Percentiles rank a stretch among this genome's conserved stretches.
These are phyloP conservation scores for Boechera divaricarpa DNA, from an alignment of 345 rosid genomes.

Conservation along the genomic window DNA sequence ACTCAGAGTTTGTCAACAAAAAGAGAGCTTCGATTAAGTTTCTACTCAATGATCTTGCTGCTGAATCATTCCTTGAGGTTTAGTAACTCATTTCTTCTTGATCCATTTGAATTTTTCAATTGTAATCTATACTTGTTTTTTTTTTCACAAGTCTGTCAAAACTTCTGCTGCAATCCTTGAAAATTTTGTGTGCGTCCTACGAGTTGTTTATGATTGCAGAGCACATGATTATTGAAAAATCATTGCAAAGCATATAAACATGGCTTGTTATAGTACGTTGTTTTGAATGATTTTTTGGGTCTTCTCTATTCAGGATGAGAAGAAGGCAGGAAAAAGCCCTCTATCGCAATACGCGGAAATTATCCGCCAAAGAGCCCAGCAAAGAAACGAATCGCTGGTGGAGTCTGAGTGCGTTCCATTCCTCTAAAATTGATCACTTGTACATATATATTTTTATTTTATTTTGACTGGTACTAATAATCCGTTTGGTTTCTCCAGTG, in stretches of 20 bases:
- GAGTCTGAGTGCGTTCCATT: slow-evolving; percentile 72
- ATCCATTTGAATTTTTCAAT: background rate
- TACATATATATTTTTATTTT: background rate
- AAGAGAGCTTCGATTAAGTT: slow-evolving; percentile 60
- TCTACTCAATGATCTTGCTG: slow-evolving; percentile 77
- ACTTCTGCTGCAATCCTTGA: background rate
- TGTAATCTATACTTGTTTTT: background rate
- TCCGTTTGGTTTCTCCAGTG: slow-evolving; percentile 54
- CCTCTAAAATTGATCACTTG: slow-evolving; percentile 11
- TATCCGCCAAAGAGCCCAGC: slow-evolving; percentile 67
- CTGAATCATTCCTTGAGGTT: slow-evolving; percentile 73
- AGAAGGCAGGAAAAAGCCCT: slow-evolving; percentile 68
- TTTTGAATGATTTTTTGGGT: slow-evolving; percentile 22
- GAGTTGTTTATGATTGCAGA: background rate
- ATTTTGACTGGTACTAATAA: slow-evolving; percentile 14
- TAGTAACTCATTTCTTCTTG: slow-evolving; percentile 5
- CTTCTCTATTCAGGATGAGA: slow-evolving; percentile 60
- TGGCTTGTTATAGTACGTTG: background rate
- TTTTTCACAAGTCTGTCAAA: background rate
- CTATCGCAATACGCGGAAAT: slow-evolving; percentile 60
- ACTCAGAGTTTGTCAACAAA: slow-evolving; percentile 63
- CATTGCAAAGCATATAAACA: background rate
- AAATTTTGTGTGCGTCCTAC: background rate
- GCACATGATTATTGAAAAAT: background rate
- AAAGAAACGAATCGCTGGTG: slow-evolving; percentile 68